A percentile compares a stretch with the other conserved stretches of the same genome.
Conservation (phyloP, 2,329 filamentous ascomycete species). For the Dactylellina haptotyla region DNA sequence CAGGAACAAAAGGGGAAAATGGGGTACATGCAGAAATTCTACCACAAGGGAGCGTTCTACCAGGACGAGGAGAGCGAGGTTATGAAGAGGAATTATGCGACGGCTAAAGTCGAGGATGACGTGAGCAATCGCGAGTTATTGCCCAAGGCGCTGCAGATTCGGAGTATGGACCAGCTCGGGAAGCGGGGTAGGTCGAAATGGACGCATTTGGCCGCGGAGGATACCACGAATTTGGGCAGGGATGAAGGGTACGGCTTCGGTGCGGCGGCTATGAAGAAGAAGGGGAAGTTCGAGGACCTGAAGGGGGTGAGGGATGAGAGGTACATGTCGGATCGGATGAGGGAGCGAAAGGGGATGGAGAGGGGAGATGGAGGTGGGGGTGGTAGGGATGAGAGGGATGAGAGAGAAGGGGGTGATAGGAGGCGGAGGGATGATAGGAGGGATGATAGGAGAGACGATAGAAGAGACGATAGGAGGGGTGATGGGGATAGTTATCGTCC, state of each 20-base stretch:
- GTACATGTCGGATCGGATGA: constrained; percentile 73
- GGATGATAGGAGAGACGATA: constrained; percentile 8
- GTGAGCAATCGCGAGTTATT: constrained; percentile 81
- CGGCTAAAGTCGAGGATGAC: constrained; percentile 82
- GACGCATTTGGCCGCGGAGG: constrained; percentile 85
- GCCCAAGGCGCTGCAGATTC: constrained; percentile 89
- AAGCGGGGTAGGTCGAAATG: constrained; percentile 92
- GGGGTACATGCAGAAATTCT: constrained; percentile 93
- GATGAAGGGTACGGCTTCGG: constrained; percentile 55
- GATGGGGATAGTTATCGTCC: constrained; percentile 24
- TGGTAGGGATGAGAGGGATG: background rate
- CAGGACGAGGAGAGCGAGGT: constrained; percentile 75
- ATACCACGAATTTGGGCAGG: constrained; percentile 82
- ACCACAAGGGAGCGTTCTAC: constrained; percentile 96
- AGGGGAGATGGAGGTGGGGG: constrained; percentile 71
- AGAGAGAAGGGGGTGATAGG: no score
- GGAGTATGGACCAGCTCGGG: constrained; percentile 92
- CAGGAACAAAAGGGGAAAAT: constrained; percentile 81
- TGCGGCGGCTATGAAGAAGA: constrained; percentile 68
- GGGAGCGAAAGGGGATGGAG: constrained; percentile 64
- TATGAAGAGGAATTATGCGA: constrained; percentile 83
- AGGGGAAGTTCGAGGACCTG: constrained; percentile 57
- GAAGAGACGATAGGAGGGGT: constrained; percentile 21
- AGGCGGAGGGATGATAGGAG: constrained; percentile 24
- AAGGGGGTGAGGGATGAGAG: constrained; percentile 67